phyloP scores from a whole-genome alignment of 345 rosid genomes.

The Aquilaria malaccensis region DNA sequence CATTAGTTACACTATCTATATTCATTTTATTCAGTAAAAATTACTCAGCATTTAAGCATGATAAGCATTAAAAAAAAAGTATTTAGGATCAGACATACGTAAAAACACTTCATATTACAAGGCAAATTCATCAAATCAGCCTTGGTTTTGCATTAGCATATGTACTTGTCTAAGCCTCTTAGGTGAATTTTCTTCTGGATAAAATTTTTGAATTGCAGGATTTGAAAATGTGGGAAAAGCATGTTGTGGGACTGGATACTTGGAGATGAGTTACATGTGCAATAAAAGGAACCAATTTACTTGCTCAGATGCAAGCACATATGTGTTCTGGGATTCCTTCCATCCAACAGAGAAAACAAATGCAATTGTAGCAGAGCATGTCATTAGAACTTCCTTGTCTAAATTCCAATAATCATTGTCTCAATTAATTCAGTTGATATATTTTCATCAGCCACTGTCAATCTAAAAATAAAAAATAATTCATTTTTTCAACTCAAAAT shows the following conservation, averaged over 20 bases:
- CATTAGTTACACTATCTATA: no score
- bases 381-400: slow-evolving; percentile 27
- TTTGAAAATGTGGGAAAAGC: slow-evolving; percentile 43
- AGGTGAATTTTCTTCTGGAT: slow-evolving; percentile 3
- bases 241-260: slow-evolving; percentile 61
- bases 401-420: slow-evolving; percentile 22
- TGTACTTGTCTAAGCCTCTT: background rate
- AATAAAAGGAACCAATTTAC: slow-evolving; percentile 40
- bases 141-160: background rate
- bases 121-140: no score
- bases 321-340: slow-evolving; percentile 65
- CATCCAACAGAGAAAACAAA: slow-evolving; percentile 66
- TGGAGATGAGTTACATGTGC: slow-evolving; percentile 67
- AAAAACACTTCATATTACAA: no score
- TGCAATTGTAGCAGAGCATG: slow-evolving; percentile 30
- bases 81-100: no score
- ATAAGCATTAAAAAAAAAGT: no score
- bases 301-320: slow-evolving; percentile 48
- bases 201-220: slow-evolving; percentile 31
- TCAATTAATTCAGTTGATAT: no score
- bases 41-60: no score
- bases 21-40: no score
- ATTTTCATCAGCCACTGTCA: no score
- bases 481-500: no score
- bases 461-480: no score